Conservation (phyloP, 2,329 filamentous ascomycete species). For the Colletotrichum ledebouriae region DNA sequence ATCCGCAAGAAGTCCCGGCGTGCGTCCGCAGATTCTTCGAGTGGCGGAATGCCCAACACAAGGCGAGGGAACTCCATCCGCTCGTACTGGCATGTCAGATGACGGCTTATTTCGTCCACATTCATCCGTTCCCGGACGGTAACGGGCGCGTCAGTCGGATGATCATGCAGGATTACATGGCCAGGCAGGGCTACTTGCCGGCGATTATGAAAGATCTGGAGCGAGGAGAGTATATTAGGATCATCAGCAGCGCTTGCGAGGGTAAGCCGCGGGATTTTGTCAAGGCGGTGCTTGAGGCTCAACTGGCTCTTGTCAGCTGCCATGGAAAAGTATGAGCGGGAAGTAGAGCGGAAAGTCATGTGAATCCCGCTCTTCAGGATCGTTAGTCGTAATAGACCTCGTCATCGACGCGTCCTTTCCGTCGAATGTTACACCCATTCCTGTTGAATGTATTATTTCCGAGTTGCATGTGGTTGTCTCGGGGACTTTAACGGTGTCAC, state of each 20-base stretch:
- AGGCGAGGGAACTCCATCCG: constrained; percentile 42
- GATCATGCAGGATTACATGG: constrained; percentile 46
- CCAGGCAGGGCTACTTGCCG: constrained; percentile 45
- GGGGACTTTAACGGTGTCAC: neutral
- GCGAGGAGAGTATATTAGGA: constrained; percentile 43
- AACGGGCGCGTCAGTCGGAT: constrained; percentile 45
- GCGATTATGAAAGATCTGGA: constrained; percentile 41
- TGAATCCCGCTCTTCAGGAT: too few species aligned
- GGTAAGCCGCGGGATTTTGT: constrained; percentile 41
- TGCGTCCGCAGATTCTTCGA: constrained; percentile 35
- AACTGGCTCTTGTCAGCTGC: constrained; percentile 13
- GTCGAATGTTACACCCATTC: neutral
- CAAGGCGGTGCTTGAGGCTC: constrained; percentile 34
- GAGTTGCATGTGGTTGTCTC: constrained; percentile 2
- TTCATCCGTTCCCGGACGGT: constrained; percentile 46
- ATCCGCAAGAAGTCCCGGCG: constrained; percentile 44
- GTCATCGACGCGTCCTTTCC: neutral
- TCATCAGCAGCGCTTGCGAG: constrained; percentile 43
- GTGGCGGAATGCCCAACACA: constrained; percentile 43
- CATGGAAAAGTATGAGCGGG: too few species aligned
- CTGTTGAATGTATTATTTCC: constrained; percentile 3
- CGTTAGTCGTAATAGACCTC: too few species aligned
- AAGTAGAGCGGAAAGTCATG: too few species aligned
- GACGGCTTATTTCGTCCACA: constrained; percentile 41
- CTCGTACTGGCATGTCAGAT: constrained; percentile 44